A percentile compares a stretch with the other conserved stretches of the same genome.
These are phyloP conservation scores for Agaricales sp. DNA, from an alignment of 1,284 basidiomycete species.

Conservation along the genomic window DNA sequence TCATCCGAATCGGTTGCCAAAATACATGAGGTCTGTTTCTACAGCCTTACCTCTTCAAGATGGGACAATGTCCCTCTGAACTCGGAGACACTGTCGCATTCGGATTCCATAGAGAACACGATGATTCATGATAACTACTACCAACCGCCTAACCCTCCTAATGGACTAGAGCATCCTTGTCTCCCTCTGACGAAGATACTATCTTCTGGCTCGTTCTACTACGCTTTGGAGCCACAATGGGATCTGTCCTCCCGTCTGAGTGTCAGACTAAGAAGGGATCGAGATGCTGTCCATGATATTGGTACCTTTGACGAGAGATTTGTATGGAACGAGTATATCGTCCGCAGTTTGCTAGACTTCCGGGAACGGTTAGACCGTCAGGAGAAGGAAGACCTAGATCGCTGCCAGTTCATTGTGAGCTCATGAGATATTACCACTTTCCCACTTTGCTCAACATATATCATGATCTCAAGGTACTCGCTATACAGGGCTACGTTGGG, in stretches of 20 bases:
- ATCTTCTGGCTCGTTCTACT: conserved; percentile 90
- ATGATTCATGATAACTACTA: conserved; percentile 39
- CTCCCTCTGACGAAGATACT: conserved; percentile 85
- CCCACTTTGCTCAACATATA: conserved; percentile 17
- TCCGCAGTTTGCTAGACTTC: conserved; percentile 74
- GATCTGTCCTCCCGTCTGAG: conserved; percentile 81
- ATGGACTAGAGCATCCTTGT: conserved; percentile 83
- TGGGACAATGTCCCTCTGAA: conserved; percentile 62
- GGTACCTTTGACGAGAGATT: conserved; percentile 73
- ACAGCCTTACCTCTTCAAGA: conserved; percentile 53
- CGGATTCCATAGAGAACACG: conserved; percentile 39
- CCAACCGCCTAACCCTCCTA: conserved; percentile 28
- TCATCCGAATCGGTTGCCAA: conserved; percentile 54
- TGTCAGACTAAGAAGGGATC: conserved; percentile 48
- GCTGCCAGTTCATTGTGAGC: conserved; percentile 74
- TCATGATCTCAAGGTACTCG: conserved; percentile 49
- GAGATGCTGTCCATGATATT: conserved; percentile 39
- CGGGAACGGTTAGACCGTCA: conserved; percentile 59
- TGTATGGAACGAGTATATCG: conserved; percentile 82
- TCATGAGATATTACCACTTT: conserved; percentile 21
- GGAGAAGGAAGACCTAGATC: conserved; percentile 65
- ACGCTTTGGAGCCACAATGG: conserved; percentile 73
- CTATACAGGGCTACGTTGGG: conserved; percentile 90
- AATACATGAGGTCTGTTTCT: conserved; percentile 75
- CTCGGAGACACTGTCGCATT: conserved; percentile 36